phyloP scores from a whole-genome alignment of 805 yeast species.

The Kockiozyma suomiensis region DNA sequence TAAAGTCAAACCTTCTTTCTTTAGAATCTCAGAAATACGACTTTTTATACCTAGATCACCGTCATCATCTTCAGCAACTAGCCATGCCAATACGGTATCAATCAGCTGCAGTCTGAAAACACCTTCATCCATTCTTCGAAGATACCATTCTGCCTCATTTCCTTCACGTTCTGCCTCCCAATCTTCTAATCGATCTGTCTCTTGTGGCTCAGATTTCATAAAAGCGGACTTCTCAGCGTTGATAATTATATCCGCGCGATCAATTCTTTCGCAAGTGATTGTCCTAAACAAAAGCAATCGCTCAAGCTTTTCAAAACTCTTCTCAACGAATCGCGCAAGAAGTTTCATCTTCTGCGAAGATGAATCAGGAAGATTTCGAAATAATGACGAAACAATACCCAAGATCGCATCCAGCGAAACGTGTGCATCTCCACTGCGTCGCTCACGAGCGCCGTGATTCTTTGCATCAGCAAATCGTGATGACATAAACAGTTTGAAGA shows the following conservation, averaged over 20 bases:
- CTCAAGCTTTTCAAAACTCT: conserved; percentile 27
- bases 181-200: conserved; percentile 12
- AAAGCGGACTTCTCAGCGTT: conserved; percentile 18
- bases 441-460: conserved; percentile 17
- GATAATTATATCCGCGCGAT: conserved; percentile 9
- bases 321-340: conserved; percentile 33
- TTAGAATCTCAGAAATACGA: background rate
- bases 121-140: conserved; percentile 32
- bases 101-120: conserved; percentile 29
- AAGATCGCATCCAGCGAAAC: conserved; percentile 31
- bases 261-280: conserved; percentile 11
- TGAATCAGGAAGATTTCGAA: conserved; percentile 32
- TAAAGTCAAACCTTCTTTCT: background rate
- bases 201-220: conserved; percentile 15
- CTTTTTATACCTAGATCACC: conserved; percentile 24
- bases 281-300: conserved; percentile 18
- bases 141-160: conserved; percentile 32
- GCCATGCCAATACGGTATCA: conserved; percentile 33
- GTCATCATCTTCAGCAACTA: conserved; percentile 34
- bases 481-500: conserved; percentile 32
- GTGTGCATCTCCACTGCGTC: conserved; percentile 11
- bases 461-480: conserved; percentile 20
- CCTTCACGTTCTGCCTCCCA: conserved; percentile 26
- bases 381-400: conserved; percentile 32
- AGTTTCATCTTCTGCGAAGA: conserved; percentile 30